These are phyloP conservation scores for Chaetomidium leptoderma DNA, from an alignment of 495 filamentous ascomycete genomes.

Conservation along the genomic window DNA sequence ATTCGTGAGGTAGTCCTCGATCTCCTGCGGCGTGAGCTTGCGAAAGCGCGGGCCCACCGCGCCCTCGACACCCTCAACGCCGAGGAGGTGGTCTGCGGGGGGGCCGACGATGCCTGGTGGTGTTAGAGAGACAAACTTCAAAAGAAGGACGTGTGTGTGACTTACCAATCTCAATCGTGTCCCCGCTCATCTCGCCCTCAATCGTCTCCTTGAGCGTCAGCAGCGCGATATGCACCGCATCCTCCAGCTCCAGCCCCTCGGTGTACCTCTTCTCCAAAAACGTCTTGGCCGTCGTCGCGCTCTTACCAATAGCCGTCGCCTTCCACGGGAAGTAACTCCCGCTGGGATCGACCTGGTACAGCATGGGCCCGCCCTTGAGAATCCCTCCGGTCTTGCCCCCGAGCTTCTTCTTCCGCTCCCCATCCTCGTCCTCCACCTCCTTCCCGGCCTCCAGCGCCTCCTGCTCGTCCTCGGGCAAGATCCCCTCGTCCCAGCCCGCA, in stretches of 20 bases:
- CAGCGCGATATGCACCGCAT: slow-evolving; percentile 97
- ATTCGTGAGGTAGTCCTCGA: slow-evolving; percentile 98
- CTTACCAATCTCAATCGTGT: slow-evolving; percentile 97
- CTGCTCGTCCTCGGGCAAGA: slow-evolving; percentile 71
- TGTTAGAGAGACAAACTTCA: background rate
- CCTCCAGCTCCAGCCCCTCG: slow-evolving; percentile 93
- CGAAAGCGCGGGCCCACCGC: slow-evolving; percentile 88
- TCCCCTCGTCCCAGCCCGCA: slow-evolving; percentile 96
- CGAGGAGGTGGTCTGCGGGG: slow-evolving; percentile 86
- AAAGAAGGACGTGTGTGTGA: too few relatives aligned
- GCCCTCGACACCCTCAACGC: slow-evolving; percentile 87
- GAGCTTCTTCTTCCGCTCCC: slow-evolving; percentile 62
- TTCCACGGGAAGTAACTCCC: slow-evolving; percentile 99
- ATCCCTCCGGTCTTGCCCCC: slow-evolving; percentile 87
- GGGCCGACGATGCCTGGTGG: slow-evolving; percentile 82
- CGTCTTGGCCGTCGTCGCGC: slow-evolving; percentile 94
- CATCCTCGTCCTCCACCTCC: slow-evolving; percentile 46
- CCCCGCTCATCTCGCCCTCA: slow-evolving; percentile 98
- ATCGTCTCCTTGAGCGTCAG: slow-evolving; percentile 98
- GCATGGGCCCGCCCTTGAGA: slow-evolving; percentile 88
- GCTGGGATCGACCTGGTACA: slow-evolving; percentile 97
- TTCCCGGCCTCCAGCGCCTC: slow-evolving; percentile 42
- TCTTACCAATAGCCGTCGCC: slow-evolving; percentile 98
- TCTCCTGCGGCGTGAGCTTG: slow-evolving; percentile 94
- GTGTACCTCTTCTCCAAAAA: slow-evolving; percentile 99